Evolutionary conservation across 768 basidiomycete species (phyloP).

Genomic region (Rhodotorula paludigena): DNA sequence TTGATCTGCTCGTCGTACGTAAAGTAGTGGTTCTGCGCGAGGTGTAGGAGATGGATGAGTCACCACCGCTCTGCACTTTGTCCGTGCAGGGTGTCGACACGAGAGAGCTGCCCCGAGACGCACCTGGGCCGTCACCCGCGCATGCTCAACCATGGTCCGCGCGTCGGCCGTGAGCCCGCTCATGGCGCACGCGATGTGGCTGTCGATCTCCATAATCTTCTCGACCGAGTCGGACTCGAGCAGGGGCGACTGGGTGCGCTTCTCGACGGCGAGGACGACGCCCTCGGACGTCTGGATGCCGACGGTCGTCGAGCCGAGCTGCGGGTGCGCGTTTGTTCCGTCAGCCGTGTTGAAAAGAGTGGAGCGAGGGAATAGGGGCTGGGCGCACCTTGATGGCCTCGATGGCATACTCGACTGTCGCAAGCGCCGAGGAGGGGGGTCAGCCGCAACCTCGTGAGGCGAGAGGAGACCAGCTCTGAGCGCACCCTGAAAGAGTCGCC

Average conservation of each 20-base stretch:
- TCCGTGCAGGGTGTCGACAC: too few relatives aligned
- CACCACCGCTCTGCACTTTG: too few relatives aligned
- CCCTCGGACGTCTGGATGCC: slow-evolving; percentile 87
- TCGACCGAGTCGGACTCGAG: slow-evolving; percentile 94
- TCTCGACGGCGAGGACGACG: slow-evolving; percentile 91
- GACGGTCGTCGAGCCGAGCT: slow-evolving; percentile 98
- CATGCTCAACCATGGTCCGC: slow-evolving; percentile 99
- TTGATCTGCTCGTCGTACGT: slow-evolving; percentile 95
- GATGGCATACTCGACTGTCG: slow-evolving; percentile 93
- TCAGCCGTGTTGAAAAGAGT: background rate
- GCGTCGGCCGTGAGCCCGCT: slow-evolving; percentile 92
- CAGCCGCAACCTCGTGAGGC: background rate
- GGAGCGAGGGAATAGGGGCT: background rate
- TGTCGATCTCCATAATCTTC: slow-evolving; percentile 99
- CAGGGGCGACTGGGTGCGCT: slow-evolving; percentile 93
- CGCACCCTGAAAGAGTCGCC: slow-evolving; percentile 94
- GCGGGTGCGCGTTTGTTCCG: slow-evolving; percentile 1
- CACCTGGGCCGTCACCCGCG: slow-evolving; percentile 75
- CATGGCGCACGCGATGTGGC: slow-evolving; percentile 96
- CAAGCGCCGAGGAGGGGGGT: background rate
- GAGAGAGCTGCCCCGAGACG: background rate
- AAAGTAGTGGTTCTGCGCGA: slow-evolving; percentile 76
- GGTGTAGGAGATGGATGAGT: too few relatives aligned
- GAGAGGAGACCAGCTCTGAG: background rate
- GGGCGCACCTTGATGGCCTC: slow-evolving; percentile 85